phyloP scores from a whole-genome alignment of 139 green algal genomes.

The Deuterostichococcus epilithicus region DNA sequence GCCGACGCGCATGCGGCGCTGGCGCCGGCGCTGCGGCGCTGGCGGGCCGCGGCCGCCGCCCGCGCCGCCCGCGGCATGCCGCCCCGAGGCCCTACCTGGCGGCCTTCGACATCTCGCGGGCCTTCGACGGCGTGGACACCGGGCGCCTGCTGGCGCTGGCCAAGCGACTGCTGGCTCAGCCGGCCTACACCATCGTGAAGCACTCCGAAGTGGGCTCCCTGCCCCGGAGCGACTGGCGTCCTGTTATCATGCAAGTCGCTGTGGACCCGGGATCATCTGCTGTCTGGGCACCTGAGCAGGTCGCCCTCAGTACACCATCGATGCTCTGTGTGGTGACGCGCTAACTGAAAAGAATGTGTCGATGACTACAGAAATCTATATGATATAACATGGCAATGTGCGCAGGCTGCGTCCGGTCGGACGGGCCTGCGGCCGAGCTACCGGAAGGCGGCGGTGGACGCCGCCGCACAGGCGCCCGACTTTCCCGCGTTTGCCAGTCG shows the following conservation, averaged over 20 bases:
- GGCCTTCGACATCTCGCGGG: slow-evolving; percentile 63
- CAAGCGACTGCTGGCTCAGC: slow-evolving; percentile 37
- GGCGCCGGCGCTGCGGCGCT: slow-evolving; percentile 52
- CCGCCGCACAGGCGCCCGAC: background rate
- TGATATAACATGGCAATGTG: too few species aligned
- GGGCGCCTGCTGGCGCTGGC: slow-evolving; percentile 46
- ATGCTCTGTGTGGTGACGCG: too few species aligned
- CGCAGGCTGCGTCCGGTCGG: background rate
- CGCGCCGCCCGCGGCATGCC: background rate
- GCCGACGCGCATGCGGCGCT: slow-evolving; percentile 61
- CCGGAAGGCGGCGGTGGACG: background rate
- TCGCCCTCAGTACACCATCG: too few species aligned
- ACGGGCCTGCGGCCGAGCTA: background rate
- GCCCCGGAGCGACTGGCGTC: too few species aligned
- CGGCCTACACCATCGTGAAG: slow-evolving; percentile 55
- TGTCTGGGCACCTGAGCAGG: too few species aligned
- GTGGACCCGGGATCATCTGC: too few species aligned
- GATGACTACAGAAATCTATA: too few species aligned
- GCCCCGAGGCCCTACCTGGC: slow-evolving; percentile 56
- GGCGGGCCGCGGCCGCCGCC: slow-evolving; percentile 19
- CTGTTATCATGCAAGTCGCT: too few species aligned
- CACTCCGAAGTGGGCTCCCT: slow-evolving; percentile 37
- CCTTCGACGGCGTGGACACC: slow-evolving; percentile 75
- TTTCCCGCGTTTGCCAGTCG: slow-evolving; percentile 1
- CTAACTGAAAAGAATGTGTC: too few species aligned